These are phyloP conservation scores for Mycena crocata DNA, from an alignment of 768 basidiomycete species.

Conservation along the genomic window DNA sequence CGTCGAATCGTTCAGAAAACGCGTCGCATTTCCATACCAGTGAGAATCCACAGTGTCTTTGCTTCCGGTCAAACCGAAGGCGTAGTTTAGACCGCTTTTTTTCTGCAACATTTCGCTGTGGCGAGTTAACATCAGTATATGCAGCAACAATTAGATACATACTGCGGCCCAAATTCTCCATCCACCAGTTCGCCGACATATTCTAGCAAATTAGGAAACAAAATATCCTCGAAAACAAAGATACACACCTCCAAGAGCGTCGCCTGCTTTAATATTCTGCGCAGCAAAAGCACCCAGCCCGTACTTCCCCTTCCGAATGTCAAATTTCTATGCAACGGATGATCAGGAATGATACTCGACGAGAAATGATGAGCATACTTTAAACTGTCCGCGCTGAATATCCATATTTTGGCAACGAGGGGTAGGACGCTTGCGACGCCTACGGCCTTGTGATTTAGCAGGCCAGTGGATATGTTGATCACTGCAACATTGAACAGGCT, in stretches of 20 bases:
- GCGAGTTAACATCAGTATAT: background rate
- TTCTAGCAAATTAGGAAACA: background rate
- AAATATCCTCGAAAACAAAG: too few species aligned
- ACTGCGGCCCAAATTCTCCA: background rate
- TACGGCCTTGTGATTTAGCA: background rate
- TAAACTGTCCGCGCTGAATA: background rate
- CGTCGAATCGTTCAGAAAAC: background rate
- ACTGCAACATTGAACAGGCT: background rate
- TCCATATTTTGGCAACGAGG: background rate
- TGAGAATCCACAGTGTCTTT: background rate
- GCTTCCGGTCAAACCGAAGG: background rate
- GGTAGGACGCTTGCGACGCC: background rate
- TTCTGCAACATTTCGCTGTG: background rate
- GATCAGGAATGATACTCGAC: too few species aligned
- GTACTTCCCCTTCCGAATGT: background rate
- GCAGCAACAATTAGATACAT: background rate
- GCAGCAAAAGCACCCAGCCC: constrained; percentile 1
- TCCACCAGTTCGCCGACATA: background rate
- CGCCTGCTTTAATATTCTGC: background rate
- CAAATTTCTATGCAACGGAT: background rate
- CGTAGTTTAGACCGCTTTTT: background rate
- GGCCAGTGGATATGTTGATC: background rate
- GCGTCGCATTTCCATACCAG: background rate
- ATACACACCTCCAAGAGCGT: background rate
- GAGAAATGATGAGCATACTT: background rate